These are phyloP conservation scores for Linnemannia hyalina DNA, from an alignment of 192 early-diverging fungal species.

Conservation along the genomic window DNA sequence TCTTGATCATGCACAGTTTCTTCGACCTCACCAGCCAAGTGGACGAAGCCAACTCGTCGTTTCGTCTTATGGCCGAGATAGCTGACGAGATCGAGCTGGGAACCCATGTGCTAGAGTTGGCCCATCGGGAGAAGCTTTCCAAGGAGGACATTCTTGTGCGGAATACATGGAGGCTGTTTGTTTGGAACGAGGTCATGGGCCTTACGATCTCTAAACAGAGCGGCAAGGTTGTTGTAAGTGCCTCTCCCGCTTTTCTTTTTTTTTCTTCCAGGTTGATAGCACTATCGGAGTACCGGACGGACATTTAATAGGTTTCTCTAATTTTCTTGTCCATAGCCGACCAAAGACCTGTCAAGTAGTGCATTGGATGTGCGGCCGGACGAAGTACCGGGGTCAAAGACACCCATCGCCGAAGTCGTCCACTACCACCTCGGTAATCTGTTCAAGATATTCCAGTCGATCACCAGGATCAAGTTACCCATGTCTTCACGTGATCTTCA, in stretches of 20 bases:
- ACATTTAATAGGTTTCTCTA: background rate
- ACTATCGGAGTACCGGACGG: too few relatives aligned
- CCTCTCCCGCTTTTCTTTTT: background rate
- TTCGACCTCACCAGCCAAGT: slow-evolving; percentile 11
- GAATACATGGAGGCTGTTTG: slow-evolving; percentile 34
- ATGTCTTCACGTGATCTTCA: slow-evolving; percentile 29
- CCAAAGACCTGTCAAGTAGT: slow-evolving; percentile 19
- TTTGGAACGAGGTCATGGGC: slow-evolving; percentile 21
- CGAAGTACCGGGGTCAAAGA: slow-evolving; percentile 11
- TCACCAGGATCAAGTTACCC: slow-evolving; percentile 29
- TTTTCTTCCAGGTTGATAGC: background rate
- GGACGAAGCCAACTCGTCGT: background rate
- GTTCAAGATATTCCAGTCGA: slow-evolving; percentile 38
- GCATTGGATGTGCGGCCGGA: slow-evolving; percentile 24
- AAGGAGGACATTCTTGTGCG: slow-evolving; percentile 26
- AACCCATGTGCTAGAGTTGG: slow-evolving; percentile 18
- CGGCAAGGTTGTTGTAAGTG: slow-evolving; percentile 24
- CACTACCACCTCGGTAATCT: slow-evolving; percentile 24
- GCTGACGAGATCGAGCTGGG: slow-evolving; percentile 27
- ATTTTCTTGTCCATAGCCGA: slow-evolving; percentile 1
- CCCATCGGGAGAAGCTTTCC: slow-evolving; percentile 7
- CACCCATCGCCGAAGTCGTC: background rate
- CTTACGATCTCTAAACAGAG: slow-evolving; percentile 15
- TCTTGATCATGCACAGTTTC: slow-evolving; percentile 26
- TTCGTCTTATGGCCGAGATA: background rate